Conservation (phyloP, 345 rosid species). For the Salix suchowensis region DNA sequence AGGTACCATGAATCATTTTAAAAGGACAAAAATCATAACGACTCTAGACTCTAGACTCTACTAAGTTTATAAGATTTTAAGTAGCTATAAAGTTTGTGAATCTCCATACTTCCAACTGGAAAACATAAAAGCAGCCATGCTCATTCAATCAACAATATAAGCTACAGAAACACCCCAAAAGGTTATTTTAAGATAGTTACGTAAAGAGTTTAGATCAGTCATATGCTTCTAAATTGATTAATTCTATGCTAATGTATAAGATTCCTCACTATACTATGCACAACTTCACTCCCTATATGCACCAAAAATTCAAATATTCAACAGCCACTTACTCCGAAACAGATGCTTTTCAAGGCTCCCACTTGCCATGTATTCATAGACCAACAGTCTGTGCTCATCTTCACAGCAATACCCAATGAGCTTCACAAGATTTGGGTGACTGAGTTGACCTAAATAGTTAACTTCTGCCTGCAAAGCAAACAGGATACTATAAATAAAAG, state of each 20-base stretch:
- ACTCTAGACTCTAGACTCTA: neutral
- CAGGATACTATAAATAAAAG: neutral
- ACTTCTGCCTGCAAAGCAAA: slow-evolving; percentile 78
- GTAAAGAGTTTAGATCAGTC: neutral
- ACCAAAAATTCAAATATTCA: neutral
- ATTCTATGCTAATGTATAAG: neutral
- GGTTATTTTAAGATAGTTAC: neutral
- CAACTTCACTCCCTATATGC: neutral
- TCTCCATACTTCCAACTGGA: neutral
- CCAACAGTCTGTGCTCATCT: slow-evolving; percentile 83
- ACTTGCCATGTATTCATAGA: slow-evolving; percentile 88
- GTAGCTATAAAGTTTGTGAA: neutral
- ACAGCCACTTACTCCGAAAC: slow-evolving; percentile 69
- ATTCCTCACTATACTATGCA: neutral
- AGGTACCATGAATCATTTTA: neutral
- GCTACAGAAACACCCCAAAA: neutral
- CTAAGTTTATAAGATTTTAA: neutral
- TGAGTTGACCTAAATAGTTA: slow-evolving; percentile 84
- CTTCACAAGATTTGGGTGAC: slow-evolving; percentile 90
- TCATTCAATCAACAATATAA: neutral
- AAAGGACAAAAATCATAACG: neutral
- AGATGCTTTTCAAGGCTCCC: slow-evolving; percentile 97
- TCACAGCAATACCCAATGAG: slow-evolving; percentile 99
- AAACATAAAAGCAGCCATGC: too few species aligned
- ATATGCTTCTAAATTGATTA: neutral